Percentiles rank a stretch among this genome's conserved stretches.
Evolutionary conservation across 371 early-diverging fungal genomes (phyloP).

Genomic region (Phascolomyces articulosus): DNA sequence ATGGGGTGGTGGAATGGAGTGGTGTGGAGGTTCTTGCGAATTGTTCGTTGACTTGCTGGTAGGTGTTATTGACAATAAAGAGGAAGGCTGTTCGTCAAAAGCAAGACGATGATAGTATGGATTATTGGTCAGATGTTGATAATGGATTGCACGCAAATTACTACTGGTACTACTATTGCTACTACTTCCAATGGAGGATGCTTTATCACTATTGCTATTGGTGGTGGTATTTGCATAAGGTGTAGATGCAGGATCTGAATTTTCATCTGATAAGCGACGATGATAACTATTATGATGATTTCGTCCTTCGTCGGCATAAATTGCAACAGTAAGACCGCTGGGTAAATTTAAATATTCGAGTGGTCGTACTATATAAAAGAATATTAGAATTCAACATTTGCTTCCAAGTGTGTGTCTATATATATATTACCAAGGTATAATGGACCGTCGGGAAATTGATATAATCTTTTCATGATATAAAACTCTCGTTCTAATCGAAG

Average conservation of each 20-base stretch:
- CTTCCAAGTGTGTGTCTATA: conserved; percentile 10
- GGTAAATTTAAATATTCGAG: conserved; percentile 39
- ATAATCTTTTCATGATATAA: conserved; percentile 39
- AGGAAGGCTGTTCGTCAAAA: not conserved
- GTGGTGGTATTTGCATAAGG: not conserved
- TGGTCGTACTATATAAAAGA: conserved; percentile 30
- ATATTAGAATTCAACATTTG: conserved; percentile 8
- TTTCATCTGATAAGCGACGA: conserved; percentile 4
- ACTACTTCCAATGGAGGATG: conserved; percentile 4
- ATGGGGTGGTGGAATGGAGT: conserved; percentile 5
- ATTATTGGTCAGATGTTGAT: not conserved
- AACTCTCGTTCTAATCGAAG: conserved; percentile 43
- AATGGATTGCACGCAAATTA: not conserved
- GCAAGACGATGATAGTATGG: not conserved
- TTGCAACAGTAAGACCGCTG: conserved; percentile 37
- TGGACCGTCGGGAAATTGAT: conserved; percentile 34
- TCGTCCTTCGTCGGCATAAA: conserved; percentile 42
- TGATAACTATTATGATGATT: conserved; percentile 12
- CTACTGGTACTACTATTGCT: conserved; percentile 2
- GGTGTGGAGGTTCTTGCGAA: too few relatives aligned
- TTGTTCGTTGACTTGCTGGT: too few relatives aligned
- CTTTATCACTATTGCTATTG: not conserved
- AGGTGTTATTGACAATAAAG: too few relatives aligned
- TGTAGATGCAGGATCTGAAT: not conserved
- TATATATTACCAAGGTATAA: conserved; percentile 32